Base-by-base conservation (phyloP, 1,284 basidiomycete genomes). In the Austroboletus olivaceoglutinosus region DNA sequence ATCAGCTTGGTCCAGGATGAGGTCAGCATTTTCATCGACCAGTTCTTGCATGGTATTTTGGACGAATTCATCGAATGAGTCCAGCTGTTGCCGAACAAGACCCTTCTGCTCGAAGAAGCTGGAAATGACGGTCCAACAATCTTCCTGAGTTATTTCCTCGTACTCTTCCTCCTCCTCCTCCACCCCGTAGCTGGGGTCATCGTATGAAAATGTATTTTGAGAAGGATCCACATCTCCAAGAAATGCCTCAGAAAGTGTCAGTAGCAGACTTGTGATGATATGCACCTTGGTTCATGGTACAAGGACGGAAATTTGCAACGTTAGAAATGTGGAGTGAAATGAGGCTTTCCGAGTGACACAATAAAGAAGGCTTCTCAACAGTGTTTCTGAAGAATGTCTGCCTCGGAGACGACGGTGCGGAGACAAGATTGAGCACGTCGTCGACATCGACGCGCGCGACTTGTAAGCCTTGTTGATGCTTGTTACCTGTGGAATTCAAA, bases 31-130 rank as follows among this genome's bases (percentile, higher is more conserved):
- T 74, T 99, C 97, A 67, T 99, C 96, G 31, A 99, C 95, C 30
- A 99, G 80, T 70, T 99, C 96, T 73, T 99, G 96, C 91, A 99
- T 98, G n/a, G 95, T 98, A 66, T 98, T 98, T 70, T 96, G 93
- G 44, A 99, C 92, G 66, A 99, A 99, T 73, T 99, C 97, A 71
- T 99, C 95, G 74, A 97, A 99, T 27, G 93, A 96, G 75, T 97
- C 94, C 50, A 99, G 83, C 71, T 99, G 96, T 70, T 99, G 97
- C 48, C 93, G 85, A 51, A 99, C 97, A 53, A 99, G 86, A 73
- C 96, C 96, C 72, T 97, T 98, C 70, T 95, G 91, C 56, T 93
- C 89, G 70, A 99, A 99, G 77, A 98, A 99, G 62, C 91, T 86
- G 54, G 91, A 89, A 64, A 99, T 98, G 63, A 97, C 85, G 40